Evolutionary conservation across 352 stramenopile genomes (phyloP).

Genomic region (Halophytophthora polymorphica): DNA sequence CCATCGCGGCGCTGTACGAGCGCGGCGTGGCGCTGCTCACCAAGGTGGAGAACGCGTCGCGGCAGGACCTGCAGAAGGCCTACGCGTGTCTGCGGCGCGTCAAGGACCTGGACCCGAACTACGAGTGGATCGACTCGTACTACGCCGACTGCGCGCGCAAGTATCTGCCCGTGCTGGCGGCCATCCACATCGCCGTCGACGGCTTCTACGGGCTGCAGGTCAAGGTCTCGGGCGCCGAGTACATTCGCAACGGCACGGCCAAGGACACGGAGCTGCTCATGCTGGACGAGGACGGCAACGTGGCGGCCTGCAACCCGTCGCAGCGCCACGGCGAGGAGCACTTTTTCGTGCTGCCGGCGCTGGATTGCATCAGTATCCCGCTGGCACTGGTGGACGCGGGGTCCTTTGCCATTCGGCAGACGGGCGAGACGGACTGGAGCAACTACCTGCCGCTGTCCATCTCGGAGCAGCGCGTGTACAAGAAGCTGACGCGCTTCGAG

Average conservation of each 20-base stretch:
- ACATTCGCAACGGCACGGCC: slow-evolving; percentile 74
- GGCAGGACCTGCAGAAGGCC: slow-evolving; percentile 61
- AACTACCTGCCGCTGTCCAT: slow-evolving; percentile 71
- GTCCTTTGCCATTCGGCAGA: slow-evolving; percentile 79
- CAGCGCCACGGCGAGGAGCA: slow-evolving; percentile 40
- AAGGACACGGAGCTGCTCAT: slow-evolving; percentile 79
- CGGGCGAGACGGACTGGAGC: slow-evolving; percentile 84
- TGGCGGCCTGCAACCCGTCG: slow-evolving; percentile 55
- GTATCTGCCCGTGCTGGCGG: slow-evolving; percentile 71
- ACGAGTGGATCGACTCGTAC: slow-evolving; percentile 87
- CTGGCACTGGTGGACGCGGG: slow-evolving; percentile 70
- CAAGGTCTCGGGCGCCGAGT: slow-evolving; percentile 63
- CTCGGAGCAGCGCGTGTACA: slow-evolving; percentile 69
- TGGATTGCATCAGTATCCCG: slow-evolving; percentile 61
- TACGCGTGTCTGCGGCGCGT: slow-evolving; percentile 74
- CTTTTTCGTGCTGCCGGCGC: slow-evolving; percentile 56
- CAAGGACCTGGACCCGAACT: slow-evolving; percentile 61
- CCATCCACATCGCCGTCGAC: slow-evolving; percentile 68
- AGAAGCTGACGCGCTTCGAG: slow-evolving; percentile 70
- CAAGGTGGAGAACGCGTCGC: slow-evolving; percentile 52
- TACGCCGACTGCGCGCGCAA: slow-evolving; percentile 59
- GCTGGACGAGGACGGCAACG: slow-evolving; percentile 43
- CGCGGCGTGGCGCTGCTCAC: slow-evolving; percentile 63
- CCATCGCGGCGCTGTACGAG: slow-evolving; percentile 67
- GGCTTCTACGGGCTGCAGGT: slow-evolving; percentile 77